Base-by-base conservation (phyloP, 768 basidiomycete species). In the Leccinum olivaceopallidum region DNA sequence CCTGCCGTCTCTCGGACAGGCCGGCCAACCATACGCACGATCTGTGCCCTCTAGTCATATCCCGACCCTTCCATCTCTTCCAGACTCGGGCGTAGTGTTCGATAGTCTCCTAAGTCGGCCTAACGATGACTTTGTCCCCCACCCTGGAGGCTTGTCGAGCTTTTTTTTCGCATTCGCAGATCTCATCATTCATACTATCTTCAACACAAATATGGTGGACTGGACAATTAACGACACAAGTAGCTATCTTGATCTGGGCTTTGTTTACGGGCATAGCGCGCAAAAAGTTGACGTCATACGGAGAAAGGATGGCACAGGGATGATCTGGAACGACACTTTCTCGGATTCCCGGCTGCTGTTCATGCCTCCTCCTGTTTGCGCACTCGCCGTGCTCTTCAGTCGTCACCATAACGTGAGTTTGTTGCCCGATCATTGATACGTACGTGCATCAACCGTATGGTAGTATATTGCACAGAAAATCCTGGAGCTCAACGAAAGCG, bases 161-260 rank as follows among this genome's bases (percentile, higher is more conserved):
- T 75, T 89, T 18, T 88, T 92, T 75, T 92, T 92, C 65, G 87
- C 90, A 0, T 90, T 92, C 65, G 90, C 90, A 12, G 81, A 90
- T 66, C 74, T 91, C 59, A 77, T 92, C 60, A 90, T 89, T 65
- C 90, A 93, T 72, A 80, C 76, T 55, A 79, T 88, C 63, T 94
- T 94, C 77, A 76, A 87, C 63, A 85, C 84, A 12, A 73, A 81
- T 60, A 74, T 67, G 36, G 49, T n/a, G 4, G 79, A 86, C 68
- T 78, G 75, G 70, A 78, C 77, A 2, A 79, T 83, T 59, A 94
- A 94, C 67, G 74, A 83, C 48, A 73, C 85, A 0, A 87, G 85
- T 69, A 87, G 86, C 65, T 94, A 94, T 73, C 78, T 94, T 16
- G 92, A 94, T 67, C 70, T 94, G 44, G 85, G 85, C 66, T 80